A percentile compares a stretch with the other conserved stretches of the same genome.
Evolutionary conservation across 1,284 basidiomycete species (phyloP).

Genomic region (Peniophora sp.): DNA sequence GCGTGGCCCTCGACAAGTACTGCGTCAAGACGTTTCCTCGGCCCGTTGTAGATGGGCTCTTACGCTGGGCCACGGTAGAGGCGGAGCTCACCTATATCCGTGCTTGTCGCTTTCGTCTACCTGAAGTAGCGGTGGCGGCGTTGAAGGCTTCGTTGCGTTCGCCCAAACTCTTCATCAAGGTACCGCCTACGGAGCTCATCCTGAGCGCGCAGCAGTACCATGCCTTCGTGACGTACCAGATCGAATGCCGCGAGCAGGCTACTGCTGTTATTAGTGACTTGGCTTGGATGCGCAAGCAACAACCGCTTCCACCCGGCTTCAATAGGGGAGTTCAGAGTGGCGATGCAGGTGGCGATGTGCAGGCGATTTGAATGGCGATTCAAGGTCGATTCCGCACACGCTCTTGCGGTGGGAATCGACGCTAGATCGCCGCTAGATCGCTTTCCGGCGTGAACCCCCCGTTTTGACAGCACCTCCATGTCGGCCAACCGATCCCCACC

Average conservation of each 20-base stretch:
- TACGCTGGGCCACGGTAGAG: neutral
- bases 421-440: too few species aligned
- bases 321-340: too few species aligned
- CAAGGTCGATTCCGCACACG: too few species aligned
- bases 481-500: too few species aligned
- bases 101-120: neutral
- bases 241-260: neutral
- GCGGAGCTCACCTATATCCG: neutral
- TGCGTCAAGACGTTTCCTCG: constrained; percentile 1
- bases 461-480: too few species aligned
- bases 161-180: neutral
- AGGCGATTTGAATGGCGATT: too few species aligned
- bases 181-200: neutral
- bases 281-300: neutral
- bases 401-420: too few species aligned
- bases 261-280: neutral
- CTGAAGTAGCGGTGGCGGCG: neutral
- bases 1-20: constrained; percentile 6
- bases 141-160: neutral
- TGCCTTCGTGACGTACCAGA: neutral
- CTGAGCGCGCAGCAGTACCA: neutral
- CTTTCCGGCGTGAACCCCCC: too few species aligned
- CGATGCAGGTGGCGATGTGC: too few species aligned
- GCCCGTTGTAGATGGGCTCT: neutral
- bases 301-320: neutral